Evolutionary conservation across 805 yeast species (phyloP).

Genomic region (Alloascoidea hylecoeti): DNA sequence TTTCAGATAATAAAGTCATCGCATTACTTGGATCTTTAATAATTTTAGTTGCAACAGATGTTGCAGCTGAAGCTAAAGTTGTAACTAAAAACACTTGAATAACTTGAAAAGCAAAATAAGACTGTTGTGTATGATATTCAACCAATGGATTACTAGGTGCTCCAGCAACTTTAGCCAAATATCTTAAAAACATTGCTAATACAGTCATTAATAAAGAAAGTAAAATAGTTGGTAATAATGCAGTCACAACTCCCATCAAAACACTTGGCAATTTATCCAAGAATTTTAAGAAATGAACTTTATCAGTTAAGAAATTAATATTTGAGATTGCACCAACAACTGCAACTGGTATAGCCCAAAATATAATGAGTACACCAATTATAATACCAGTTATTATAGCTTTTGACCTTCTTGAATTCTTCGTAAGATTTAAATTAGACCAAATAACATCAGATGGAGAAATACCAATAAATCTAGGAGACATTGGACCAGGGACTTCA

Average conservation of each 20-base stretch:
- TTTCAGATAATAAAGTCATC: constrained; percentile 57
- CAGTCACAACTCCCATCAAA: constrained; percentile 75
- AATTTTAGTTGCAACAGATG: constrained; percentile 61
- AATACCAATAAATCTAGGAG: constrained; percentile 40
- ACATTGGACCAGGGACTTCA: constrained; percentile 24
- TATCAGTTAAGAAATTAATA: constrained; percentile 55
- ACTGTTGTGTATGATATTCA: constrained; percentile 73
- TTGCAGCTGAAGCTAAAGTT: constrained; percentile 70
- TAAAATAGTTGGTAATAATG: constrained; percentile 71
- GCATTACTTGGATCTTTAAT: constrained; percentile 53
- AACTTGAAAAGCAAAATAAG: constrained; percentile 85
- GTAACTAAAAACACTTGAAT: constrained; percentile 79
- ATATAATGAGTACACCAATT: constrained; percentile 54
- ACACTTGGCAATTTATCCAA: constrained; percentile 57
- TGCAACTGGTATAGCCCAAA: constrained; percentile 98
- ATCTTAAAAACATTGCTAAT: constrained; percentile 73
- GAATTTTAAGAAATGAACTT: constrained; percentile 63
- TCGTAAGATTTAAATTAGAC: constrained; percentile 53
- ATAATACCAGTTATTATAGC: constrained; percentile 41
- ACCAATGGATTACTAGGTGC: constrained; percentile 53
- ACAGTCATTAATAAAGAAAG: constrained; percentile 75
- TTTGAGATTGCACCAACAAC: constrained; percentile 92
- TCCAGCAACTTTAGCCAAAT: constrained; percentile 66
- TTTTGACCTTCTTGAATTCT: constrained; percentile 42
- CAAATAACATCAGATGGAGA: constrained; percentile 79